phyloP scores from a whole-genome alignment of 305 asterid species.

The Fraxinus sp. region DNA sequence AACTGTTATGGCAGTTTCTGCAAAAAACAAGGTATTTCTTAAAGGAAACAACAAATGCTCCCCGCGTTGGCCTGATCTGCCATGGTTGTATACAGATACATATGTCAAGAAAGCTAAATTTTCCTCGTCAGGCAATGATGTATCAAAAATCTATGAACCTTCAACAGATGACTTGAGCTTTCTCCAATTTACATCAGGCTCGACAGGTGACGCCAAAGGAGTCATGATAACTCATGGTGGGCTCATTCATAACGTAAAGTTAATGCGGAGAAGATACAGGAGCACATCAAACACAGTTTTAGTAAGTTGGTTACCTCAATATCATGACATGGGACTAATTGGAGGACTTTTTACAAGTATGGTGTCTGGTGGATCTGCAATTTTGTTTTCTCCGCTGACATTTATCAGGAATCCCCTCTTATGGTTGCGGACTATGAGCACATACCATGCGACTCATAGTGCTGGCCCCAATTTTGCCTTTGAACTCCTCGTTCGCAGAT shows the following conservation, averaged over 20 bases:
- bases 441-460: conserved; percentile 64
- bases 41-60: conserved; percentile 35
- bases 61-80: conserved; percentile 57
- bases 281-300: conserved; percentile 65
- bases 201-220: conserved; percentile 78
- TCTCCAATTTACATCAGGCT: conserved; percentile 85
- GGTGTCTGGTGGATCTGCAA: conserved; percentile 71
- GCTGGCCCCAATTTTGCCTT: conserved; percentile 78
- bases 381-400: conserved; percentile 65
- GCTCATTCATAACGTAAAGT: conserved; percentile 68
- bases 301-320: conserved; percentile 81
- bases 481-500: conserved; percentile 59
- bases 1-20: conserved; percentile 54
- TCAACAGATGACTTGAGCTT: conserved; percentile 49
- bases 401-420: conserved; percentile 67
- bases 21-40: conserved; percentile 38
- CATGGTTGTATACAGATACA: conserved; percentile 73
- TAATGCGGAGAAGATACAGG: conserved; percentile 58
- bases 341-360: conserved; percentile 68
- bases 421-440: conserved; percentile 60
- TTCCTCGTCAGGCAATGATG: conserved; percentile 18
- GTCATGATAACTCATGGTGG: conserved; percentile 75
- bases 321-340: conserved; percentile 82
- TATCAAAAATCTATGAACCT: conserved; percentile 29
- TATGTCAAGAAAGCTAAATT: conserved; percentile 50